Base-by-base conservation (phyloP, 495 filamentous ascomycete genomes). In the Xylaria curta region DNA sequence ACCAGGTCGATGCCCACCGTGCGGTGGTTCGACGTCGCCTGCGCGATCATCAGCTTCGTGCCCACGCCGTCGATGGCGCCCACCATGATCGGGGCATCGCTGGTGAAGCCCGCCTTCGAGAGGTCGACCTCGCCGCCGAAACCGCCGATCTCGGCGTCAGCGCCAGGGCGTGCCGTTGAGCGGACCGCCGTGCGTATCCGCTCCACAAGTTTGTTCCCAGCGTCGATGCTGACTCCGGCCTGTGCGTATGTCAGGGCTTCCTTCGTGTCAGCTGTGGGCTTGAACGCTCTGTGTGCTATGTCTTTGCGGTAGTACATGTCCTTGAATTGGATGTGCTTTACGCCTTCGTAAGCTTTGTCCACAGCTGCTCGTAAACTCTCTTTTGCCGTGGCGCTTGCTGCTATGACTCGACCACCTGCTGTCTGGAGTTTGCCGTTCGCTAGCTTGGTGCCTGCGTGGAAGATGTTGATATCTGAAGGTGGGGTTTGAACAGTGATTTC, bases 1-100 rank as follows among this genome's bases (percentile, higher is more conserved):
- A 98, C 97, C 15, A 99, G 88, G 79, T 99, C 96, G 76, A 98
- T 93, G 73, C 93, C 95, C 15, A 98, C 94, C 6, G 94, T 97
- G 81, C 93, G 90, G 82, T 97, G 95, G 82, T 97, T 93, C 65
- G 89, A 86, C 76, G 95, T 91, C 5, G 90, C 88, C 77, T 96
- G 94, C 9, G 96, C 97, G 75, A 98, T 92, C 84, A 94, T 95
- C 72, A 98, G 90, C 84, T 98, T 98, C 38, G 96, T 99, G 51
- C 96, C 96, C 21, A 99, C 93, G 66, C 96, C 96, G 80, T 99
- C 97, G 72, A 97, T 98, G 53, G 93, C 95, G 53, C 92, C 91
- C 40, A 98, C 92, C 53, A 98, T 82, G 36, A 92, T 91, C 2
- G 96, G 95, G 0, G 91, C 87, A 53, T 77, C 72, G 63, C 87